Evolutionary conservation across 495 filamentous ascomycete genomes (phyloP).

Genomic region (Cercophora sp.): DNA sequence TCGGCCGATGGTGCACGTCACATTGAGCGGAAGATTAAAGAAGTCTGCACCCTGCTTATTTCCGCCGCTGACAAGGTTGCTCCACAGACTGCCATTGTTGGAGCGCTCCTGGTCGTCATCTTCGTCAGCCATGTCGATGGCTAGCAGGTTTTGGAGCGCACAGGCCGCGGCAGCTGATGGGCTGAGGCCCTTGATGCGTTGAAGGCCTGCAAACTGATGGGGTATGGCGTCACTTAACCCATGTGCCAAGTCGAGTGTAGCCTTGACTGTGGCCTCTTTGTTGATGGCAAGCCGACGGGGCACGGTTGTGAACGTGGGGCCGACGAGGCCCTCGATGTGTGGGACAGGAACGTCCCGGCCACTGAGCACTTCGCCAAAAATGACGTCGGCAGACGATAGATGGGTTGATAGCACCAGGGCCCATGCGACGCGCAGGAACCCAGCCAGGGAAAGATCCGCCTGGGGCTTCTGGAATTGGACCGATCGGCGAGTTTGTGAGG

Average conservation of each 20-base stretch:
- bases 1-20: constrained; percentile 16
- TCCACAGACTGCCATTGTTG: constrained; percentile 16
- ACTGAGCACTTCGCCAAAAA: constrained; percentile 53
- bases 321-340: constrained; percentile 45
- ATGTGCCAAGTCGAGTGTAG: constrained; percentile 45
- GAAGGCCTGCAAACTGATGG: constrained; percentile 58
- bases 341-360: constrained; percentile 44
- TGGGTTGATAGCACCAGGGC: constrained; percentile 30
- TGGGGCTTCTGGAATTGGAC: constrained; percentile 12
- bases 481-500: constrained; percentile 8
- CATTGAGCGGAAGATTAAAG: constrained; percentile 24
- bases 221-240: constrained; percentile 45
- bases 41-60: constrained; percentile 22
- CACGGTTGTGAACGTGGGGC: constrained; percentile 56
- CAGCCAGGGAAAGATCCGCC: constrained; percentile 23
- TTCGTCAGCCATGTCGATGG: constrained; percentile 44
- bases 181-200: constrained; percentile 54
- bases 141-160: constrained; percentile 56
- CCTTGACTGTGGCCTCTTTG: constrained; percentile 23
- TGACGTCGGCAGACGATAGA: constrained; percentile 30
- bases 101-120: not conserved
- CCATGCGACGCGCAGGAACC: constrained; percentile 38
- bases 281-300: constrained; percentile 49
- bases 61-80: constrained; percentile 16
- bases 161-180: constrained; percentile 52